Base-by-base conservation (phyloP, 352 stramenopile species). In the Phytopythium montanum region DNA sequence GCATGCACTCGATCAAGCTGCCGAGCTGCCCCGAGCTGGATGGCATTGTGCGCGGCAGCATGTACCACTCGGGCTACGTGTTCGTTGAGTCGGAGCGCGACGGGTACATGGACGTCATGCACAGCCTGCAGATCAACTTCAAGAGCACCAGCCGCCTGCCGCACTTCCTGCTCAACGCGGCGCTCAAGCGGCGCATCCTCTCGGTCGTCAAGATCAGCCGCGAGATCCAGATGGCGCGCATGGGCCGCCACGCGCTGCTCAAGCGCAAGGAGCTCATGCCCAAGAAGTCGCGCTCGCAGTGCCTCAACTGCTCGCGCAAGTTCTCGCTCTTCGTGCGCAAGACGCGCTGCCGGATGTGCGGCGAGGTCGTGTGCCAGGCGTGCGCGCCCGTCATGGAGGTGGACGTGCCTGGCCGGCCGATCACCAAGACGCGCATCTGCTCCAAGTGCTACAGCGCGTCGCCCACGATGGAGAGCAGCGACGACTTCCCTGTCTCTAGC, bases 41-140 rank as follows among this genome's bases (percentile, higher is more conserved):
- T 0, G 84, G 84, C 0, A 80, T 87, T 2, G 82, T 94, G 49
- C 68, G 84, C 49, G 80, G 80, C 52, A 94, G 84, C 44, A 86
- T 94, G 69, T 94, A 94, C 60, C 80, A 91, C 60, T 90, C 79
- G 14, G 83, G 82, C 12, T 90, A 87, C 36, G 82, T 92, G 29
- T 92, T 92, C 54, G 76, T 92, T 28, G 80, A 94, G 59, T 75
- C 85, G 18, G 82, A 94, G 52, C 79, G 76, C 5, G 67, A 81
- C 5, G 85, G 85, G 23, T 90, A 85, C 66, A 82, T 94, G 73
- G 82, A 94, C 64, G 82, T 94, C n/a, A 88, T 91, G 77, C 82
- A 94, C 62, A 87, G 73, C 59, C 62, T 94, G 16, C 85, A 92
- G 68, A 85, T 94, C 63, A 94, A 94, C 61, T 94, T 94, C 60